phyloP scores from a whole-genome alignment of 805 yeast species.

The Zygosaccharomyces pseudorouxii region DNA sequence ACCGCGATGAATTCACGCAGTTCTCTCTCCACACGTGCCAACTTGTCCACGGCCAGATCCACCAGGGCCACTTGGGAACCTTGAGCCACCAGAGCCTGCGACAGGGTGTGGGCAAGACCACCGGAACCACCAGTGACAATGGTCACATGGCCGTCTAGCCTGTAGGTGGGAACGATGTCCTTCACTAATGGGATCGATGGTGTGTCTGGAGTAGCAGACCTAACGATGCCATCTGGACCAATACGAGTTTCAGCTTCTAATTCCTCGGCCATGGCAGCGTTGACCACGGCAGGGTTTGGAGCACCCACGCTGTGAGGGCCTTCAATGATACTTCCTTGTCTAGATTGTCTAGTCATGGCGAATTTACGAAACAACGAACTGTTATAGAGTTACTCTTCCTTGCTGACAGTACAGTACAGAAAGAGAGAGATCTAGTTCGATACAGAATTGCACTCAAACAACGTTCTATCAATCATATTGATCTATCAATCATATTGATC shows the following conservation, averaged over 20 bases:
- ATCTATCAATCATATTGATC: too few relatives aligned
- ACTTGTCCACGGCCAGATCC: slow-evolving; percentile 60
- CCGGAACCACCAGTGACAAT: slow-evolving; percentile 81
- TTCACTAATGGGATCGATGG: slow-evolving; percentile 27
- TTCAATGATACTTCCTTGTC: slow-evolving; percentile 10
- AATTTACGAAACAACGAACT: neutral
- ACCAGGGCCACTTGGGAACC: slow-evolving; percentile 74
- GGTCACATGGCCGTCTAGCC: slow-evolving; percentile 67
- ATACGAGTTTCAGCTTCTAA: slow-evolving; percentile 10
- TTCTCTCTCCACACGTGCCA: slow-evolving; percentile 51
- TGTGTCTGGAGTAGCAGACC: slow-evolving; percentile 22
- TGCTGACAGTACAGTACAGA: too few relatives aligned
- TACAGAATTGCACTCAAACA: too few relatives aligned
- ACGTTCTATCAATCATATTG: neutral
- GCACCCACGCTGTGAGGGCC: slow-evolving; percentile 14
- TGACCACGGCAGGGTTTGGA: slow-evolving; percentile 9
- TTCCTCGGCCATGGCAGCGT: slow-evolving; percentile 9
- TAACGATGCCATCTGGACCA: slow-evolving; percentile 13
- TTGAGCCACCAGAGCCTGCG: slow-evolving; percentile 65
- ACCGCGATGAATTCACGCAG: slow-evolving; percentile 45
- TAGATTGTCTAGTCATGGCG: neutral
- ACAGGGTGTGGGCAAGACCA: slow-evolving; percentile 61
- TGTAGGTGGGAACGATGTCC: slow-evolving; percentile 56
- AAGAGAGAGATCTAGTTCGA: too few relatives aligned
- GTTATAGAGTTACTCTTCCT: too few relatives aligned